Conservation (phyloP, 306 rosid species). For the Prunus davidiana region DNA sequence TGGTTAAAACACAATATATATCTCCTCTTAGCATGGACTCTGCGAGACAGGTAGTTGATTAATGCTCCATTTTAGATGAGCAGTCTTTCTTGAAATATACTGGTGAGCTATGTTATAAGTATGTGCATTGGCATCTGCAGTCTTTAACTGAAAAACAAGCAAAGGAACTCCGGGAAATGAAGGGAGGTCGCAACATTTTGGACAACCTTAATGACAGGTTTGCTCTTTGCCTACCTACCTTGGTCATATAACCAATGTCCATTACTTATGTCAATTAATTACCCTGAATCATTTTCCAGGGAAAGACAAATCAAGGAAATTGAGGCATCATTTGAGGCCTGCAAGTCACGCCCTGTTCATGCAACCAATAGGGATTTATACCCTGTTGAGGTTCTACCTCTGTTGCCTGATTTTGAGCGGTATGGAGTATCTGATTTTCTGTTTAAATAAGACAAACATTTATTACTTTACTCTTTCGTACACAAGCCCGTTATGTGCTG, state of each 20-base stretch:
- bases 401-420: slow-evolving; percentile 88
- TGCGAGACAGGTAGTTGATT: slow-evolving; percentile 67
- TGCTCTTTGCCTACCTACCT: slow-evolving; percentile 11
- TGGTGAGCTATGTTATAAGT: slow-evolving; percentile 27
- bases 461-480: background rate
- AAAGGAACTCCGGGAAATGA: slow-evolving; percentile 86
- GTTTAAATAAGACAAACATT: background rate
- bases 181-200: slow-evolving; percentile 69
- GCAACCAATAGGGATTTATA: slow-evolving; percentile 80
- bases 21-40: slow-evolving; percentile 96
- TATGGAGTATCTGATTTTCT: slow-evolving; percentile 25
- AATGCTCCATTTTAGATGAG: slow-evolving; percentile 9
- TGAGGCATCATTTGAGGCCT: slow-evolving; percentile 95
- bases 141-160: slow-evolving; percentile 98
- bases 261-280: slow-evolving; percentile 7
- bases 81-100: slow-evolving; percentile 18
- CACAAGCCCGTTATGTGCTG: background rate
- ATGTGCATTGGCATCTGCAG: slow-evolving; percentile 32
- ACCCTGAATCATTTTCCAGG: slow-evolving; percentile 42
- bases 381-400: slow-evolving; percentile 91
- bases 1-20: slow-evolving; percentile 95
- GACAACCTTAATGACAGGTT: slow-evolving; percentile 76
- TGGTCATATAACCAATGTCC: background rate
- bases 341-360: slow-evolving; percentile 85
- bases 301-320: slow-evolving; percentile 94